Evolutionary conservation across 2,329 filamentous ascomycete species (phyloP).

Genomic region (Mariannaea sp.): DNA sequence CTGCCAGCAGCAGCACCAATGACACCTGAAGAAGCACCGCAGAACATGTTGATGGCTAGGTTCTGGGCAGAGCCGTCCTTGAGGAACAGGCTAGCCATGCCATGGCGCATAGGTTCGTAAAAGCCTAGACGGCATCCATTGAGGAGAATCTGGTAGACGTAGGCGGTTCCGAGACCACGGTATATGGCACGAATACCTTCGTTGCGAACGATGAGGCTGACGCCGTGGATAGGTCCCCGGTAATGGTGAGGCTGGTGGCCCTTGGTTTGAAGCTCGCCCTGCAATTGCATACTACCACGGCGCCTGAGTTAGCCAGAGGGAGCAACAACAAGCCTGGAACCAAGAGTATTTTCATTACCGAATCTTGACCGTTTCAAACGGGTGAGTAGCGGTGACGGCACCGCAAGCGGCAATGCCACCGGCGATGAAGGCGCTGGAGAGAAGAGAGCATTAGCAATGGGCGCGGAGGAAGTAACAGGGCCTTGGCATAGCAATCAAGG

Average conservation of each 20-base stretch:
- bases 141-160: conserved; percentile 93
- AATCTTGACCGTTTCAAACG: conserved; percentile 99
- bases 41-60: conserved; percentile 90
- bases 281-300: conserved; percentile 79
- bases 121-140: conserved; percentile 97
- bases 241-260: conserved; percentile 86
- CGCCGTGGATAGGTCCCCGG: conserved; percentile 87
- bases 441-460: conserved; percentile 13
- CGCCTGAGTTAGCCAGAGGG: no score
- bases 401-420: conserved; percentile 97
- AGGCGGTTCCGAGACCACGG: conserved; percentile 87
- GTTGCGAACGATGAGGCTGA: conserved; percentile 86
- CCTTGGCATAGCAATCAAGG: not conserved
- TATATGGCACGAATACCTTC: conserved; percentile 87
- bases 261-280: conserved; percentile 91
- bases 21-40: conserved; percentile 85
- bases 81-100: conserved; percentile 71
- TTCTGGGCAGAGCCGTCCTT: conserved; percentile 77
- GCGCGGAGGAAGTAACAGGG: not conserved
- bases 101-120: conserved; percentile 89
- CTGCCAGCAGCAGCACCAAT: conserved; percentile 91
- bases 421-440: conserved; percentile 80
- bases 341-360: no score
- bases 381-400: conserved; percentile 95
- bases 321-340: no score